These are phyloP conservation scores for Suhomyces taliae DNA, from an alignment of 1,139 yeast genomes.

Conservation along the genomic window DNA sequence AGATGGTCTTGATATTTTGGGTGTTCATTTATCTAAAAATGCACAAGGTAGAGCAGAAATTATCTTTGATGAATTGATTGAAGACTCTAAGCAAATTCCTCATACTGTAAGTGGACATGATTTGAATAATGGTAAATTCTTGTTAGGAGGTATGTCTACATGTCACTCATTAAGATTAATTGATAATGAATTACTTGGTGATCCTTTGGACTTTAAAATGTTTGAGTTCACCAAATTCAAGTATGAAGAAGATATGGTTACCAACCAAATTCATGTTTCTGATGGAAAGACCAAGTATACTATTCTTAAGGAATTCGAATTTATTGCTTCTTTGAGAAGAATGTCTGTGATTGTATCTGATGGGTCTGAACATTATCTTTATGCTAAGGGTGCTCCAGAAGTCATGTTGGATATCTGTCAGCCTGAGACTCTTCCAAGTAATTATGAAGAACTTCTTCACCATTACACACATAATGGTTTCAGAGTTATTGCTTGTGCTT, in stretches of 20 bases:
- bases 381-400: conserved; percentile 96
- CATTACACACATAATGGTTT: conserved; percentile 90
- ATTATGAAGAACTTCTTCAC: conserved; percentile 73
- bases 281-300: conserved; percentile 42
- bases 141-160: conserved; percentile 63
- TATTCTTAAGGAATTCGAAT: conserved; percentile 75
- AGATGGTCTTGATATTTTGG: conserved; percentile 91
- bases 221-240: conserved; percentile 83
- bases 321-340: conserved; percentile 78
- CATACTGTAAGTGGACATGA: conserved; percentile 17
- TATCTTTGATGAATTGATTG: conserved; percentile 49
- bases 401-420: conserved; percentile 81
- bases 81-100: conserved; percentile 16
- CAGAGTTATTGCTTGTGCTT: conserved; percentile 93
- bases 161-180: conserved; percentile 86
- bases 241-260: conserved; percentile 61
- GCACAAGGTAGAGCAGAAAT: conserved; percentile 53
- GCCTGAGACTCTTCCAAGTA: conserved; percentile 66
- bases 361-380: conserved; percentile 27
- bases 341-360: conserved; percentile 70
- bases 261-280: conserved; percentile 24
- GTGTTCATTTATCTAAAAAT: conserved; percentile 66
- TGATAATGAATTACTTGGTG: conserved; percentile 83
- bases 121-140: conserved; percentile 31
- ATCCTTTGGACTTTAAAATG: conserved; percentile 91